Evolutionary conservation across 2,329 filamentous ascomycete genomes (phyloP), one percentile per base, ranked within the genome.

Genomic region (Domatiomyces catenatus): DNA sequence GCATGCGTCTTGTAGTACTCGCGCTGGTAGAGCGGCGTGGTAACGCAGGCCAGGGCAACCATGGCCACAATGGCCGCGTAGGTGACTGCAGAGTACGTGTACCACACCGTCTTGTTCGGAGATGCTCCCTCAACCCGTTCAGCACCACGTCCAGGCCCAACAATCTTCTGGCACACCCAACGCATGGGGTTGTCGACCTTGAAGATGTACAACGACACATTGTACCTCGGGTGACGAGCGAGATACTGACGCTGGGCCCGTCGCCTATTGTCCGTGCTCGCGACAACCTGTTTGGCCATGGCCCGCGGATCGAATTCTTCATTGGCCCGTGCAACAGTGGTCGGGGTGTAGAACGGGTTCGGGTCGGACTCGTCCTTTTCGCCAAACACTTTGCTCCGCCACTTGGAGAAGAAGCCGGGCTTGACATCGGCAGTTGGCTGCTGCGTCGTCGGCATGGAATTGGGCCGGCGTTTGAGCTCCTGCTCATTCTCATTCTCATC

Each of bases 31-130:
- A 98, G 71, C 0, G 92, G 92, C 1, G 92, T 98, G 1, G 89
- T 94, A 48, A 96, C 75, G 62, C 90, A 98, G 26, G 92, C 92
- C 48, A 98, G 76, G 44, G 95, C 69, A n/a, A 98, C 92, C 93
- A 98, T 98, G 48, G 87, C 86, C 43, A 96, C 86, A 55, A 98
- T 95, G 12, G 86, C 84, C 20, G 84, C 81, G 64, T 98, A 98
- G 50, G 96, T 86, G 60, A 98, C 84, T 2, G 87, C 86, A 0
- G 92, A 95, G 64, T 96, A 94, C 0, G 79, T 73, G 63, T 94
- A 95, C 89, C 92, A 98, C 7, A 92, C 75, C 3, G 85, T 79
- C 57, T 87, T 88, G 59, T 92, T 90, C 0, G 92, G 92, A 53
- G 88, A 81, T 0, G 93, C 80, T 12, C 92, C 92, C 65, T 96